Evolutionary conservation across 352 stramenopile genomes (phyloP), one percentile per base, ranked within the genome.

Genomic region (Globisporangium lucens): DNA sequence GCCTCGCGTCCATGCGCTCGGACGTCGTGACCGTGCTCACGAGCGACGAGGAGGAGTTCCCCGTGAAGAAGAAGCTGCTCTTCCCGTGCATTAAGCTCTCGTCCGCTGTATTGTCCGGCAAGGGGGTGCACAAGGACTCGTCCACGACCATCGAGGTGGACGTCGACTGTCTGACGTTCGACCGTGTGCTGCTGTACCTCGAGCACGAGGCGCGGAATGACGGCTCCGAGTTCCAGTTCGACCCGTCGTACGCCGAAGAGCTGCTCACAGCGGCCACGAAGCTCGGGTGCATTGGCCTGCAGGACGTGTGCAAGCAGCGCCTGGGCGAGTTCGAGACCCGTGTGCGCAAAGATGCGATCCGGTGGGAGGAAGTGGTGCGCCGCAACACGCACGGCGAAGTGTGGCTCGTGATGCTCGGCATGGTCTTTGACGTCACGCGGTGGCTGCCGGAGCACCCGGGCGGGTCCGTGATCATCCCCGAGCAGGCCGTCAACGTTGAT

Each of bases 81-180:
- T 94, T 92, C 65, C 89, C 89, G 61, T 97, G 90, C 61, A 95
- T 97, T 66, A 89, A 87, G 53, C 79, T 97, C 9, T 95, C 89
- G 57, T 91, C 78, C 0, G 89, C 87, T 13, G 89, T 95, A 38
- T 72, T 95, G 30, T 83, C 89, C 0, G 89, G 89, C 13, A 78
- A 75, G 22, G 84, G 81, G 35, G 76, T 94, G 12, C 85, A 93
- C 71, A 93, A 89, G 43, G 80, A 90, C 62, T 78, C 82, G 1
- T 85, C 83, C 1, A 76, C 74, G 20, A 86, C 65, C 24, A 80
- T 93, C 36, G 58, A 80, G 1, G 90, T 96, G 17, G 79, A 92
- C 38, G 79, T 97, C 22, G 90, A 97, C 72, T 97, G 89, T 70
- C 86, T 84, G 65, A 96, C 85, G 13, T 96, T 97, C 59, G 89